A percentile compares a stretch with the other conserved stretches of the same genome.
Evolutionary conservation across 768 basidiomycete species (phyloP).

Genomic region (Tulasnella sp.): DNA sequence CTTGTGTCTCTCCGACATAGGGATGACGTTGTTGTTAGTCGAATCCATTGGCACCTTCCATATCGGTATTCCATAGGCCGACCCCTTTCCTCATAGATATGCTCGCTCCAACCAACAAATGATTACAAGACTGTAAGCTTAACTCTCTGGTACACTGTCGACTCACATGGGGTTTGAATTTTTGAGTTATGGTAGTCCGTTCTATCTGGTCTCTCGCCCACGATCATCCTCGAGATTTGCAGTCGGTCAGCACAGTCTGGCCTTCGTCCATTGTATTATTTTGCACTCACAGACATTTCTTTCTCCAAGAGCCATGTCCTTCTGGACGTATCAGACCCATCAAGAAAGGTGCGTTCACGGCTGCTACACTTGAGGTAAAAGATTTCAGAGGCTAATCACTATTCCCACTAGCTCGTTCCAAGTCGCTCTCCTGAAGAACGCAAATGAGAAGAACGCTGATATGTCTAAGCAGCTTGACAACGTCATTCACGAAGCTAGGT

Average conservation of each 20-base stretch:
- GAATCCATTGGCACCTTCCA: too few species aligned
- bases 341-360: slow-evolving; percentile 55
- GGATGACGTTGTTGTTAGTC: too few species aligned
- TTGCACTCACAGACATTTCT: not conserved
- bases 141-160: not conserved
- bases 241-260: slow-evolving; percentile 41
- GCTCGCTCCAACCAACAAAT: slow-evolving; percentile 74
- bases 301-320: slow-evolving; percentile 58
- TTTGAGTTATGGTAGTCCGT: slow-evolving; percentile 47
- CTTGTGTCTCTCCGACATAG: too few species aligned
- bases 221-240: slow-evolving; percentile 70
- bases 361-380: too few species aligned
- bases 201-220: slow-evolving; percentile 67
- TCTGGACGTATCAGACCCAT: slow-evolving; percentile 85
- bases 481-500: slow-evolving; percentile 76
- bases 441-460: slow-evolving; percentile 74
- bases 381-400: not conserved
- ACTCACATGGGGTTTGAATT: not conserved
- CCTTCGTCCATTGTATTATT: not conserved
- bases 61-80: not conserved
- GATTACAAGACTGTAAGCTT: slow-evolving; percentile 75
- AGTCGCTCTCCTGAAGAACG: slow-evolving; percentile 67
- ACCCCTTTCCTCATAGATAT: slow-evolving; percentile 41
- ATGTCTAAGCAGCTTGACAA: slow-evolving; percentile 78
- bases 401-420: slow-evolving; percentile 54